These are phyloP conservation scores for Psidium friedrichsthalianum DNA, from an alignment of 345 rosid genomes.

Conservation along the genomic window DNA sequence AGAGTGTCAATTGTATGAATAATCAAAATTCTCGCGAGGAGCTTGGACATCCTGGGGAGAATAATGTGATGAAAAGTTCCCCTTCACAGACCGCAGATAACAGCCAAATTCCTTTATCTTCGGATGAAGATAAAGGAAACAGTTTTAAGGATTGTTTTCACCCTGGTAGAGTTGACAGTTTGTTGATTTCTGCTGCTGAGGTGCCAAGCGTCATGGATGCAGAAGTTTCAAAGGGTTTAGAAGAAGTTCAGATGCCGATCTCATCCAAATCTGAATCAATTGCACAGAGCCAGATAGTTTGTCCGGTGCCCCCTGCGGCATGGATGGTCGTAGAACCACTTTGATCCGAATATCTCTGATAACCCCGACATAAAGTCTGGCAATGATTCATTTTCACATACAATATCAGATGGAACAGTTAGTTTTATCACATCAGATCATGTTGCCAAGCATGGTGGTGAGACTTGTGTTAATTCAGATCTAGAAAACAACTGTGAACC, in stretches of 20 bases:
- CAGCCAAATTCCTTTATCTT: constrained; percentile 8
- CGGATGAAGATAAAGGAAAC: constrained; percentile 15
- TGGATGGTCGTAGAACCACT: constrained; percentile 2
- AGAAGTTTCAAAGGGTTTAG: constrained; percentile 17
- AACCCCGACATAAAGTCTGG: constrained; percentile 22
- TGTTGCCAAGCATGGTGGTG: constrained; percentile 17
- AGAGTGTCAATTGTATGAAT: constrained; percentile 25
- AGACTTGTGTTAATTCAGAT: constrained; percentile 26
- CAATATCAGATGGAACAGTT: constrained; percentile 21
- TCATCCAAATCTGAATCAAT: constrained; percentile 18
- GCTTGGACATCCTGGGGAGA: constrained; percentile 26
- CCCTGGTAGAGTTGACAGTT: constrained; percentile 21
- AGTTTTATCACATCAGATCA: constrained; percentile 16
- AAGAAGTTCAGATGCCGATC: constrained; percentile 16
- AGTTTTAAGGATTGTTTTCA: constrained; percentile 8
- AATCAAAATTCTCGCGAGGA: constrained; percentile 25
- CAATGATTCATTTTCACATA: constrained; percentile 23
- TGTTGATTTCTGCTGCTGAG: constrained; percentile 13
- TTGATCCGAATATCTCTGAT: constrained; percentile 20
- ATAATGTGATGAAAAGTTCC: constrained; percentile 26
- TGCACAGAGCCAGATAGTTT: constrained; percentile 15
- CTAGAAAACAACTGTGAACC: constrained; percentile 16
- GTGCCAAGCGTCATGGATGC: constrained; percentile 4
- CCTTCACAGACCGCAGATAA: constrained; percentile 9
- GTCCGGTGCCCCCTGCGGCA: background rate